phyloP scores from a whole-genome alignment of 2,329 filamentous ascomycete genomes.

The Ceratocystis huliohia region DNA sequence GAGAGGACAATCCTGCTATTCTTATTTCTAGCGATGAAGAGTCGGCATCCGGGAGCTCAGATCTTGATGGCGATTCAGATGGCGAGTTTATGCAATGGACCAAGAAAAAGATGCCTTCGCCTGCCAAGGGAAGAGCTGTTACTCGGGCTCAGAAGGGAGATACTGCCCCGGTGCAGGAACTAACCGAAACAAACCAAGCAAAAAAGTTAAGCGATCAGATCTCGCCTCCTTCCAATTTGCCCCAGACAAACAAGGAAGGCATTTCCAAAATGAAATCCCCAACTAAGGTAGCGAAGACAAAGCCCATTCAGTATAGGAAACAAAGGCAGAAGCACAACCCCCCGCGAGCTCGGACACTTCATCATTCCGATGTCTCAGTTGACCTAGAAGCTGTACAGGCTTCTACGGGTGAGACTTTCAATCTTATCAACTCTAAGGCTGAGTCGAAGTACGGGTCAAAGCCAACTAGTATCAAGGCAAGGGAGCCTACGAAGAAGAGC shows the following conservation, averaged over 20 bases:
- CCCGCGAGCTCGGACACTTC: too few relatives aligned
- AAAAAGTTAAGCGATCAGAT: not conserved
- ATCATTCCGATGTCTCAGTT: not conserved
- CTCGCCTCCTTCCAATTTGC: not conserved
- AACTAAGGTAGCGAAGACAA: not conserved
- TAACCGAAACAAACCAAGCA: not conserved
- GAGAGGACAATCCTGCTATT: not conserved
- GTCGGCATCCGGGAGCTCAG: not conserved
- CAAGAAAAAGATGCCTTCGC: not conserved
- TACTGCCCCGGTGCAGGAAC: not conserved
- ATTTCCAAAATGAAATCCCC: not conserved
- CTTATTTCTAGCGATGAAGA: conserved; percentile 16
- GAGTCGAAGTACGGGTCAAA: not conserved
- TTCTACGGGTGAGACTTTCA: not conserved
- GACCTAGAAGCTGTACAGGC: not conserved
- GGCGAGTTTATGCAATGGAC: conserved; percentile 5
- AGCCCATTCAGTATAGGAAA: not conserved
- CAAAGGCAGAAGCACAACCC: not conserved
- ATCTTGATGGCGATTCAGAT: not conserved
- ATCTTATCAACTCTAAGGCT: not conserved
- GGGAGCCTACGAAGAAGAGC: not conserved
- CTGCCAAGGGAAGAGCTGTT: not conserved
- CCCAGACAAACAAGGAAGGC: not conserved
- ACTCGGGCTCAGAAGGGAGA: not conserved
- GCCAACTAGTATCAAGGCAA: not conserved